These are phyloP conservation scores for Phytopythium cucurbitacearum DNA, from an alignment of 352 stramenopile genomes.

Conservation along the genomic window DNA sequence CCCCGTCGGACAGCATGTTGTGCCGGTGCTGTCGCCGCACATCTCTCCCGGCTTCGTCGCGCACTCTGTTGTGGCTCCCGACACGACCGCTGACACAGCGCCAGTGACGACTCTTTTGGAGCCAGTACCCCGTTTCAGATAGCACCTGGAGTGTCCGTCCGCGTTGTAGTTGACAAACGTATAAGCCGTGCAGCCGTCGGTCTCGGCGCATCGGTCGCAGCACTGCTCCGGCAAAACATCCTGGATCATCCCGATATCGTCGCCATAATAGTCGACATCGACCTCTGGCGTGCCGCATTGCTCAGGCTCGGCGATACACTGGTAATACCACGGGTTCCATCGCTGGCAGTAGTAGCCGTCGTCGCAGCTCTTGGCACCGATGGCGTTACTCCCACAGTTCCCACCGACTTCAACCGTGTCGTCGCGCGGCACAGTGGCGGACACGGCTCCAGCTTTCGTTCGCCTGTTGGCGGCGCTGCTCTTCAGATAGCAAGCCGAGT, in stretches of 20 bases:
- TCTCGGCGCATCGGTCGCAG: slow-evolving; percentile 30
- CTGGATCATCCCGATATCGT: slow-evolving; percentile 19
- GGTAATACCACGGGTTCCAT: slow-evolving; percentile 38
- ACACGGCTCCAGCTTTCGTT: no score
- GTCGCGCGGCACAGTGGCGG: no score
- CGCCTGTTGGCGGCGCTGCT: no score
- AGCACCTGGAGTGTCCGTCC: slow-evolving; percentile 23
- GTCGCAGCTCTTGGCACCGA: slow-evolving; percentile 25
- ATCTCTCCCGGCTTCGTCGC: background rate
- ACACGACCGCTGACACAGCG: no score
- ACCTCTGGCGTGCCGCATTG: slow-evolving; percentile 22
- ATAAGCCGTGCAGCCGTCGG: slow-evolving; percentile 28
- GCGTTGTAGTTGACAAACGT: slow-evolving; percentile 39
- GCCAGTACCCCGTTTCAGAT: slow-evolving; percentile 23
- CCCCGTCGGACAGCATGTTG: slow-evolving; percentile 30
- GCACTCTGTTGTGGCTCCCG: no score
- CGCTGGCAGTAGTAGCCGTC: slow-evolving; percentile 37
- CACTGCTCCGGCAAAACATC: slow-evolving; percentile 15
- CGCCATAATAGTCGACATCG: slow-evolving; percentile 29
- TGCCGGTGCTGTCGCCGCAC: slow-evolving; percentile 15
- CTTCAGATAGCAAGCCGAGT: no score
- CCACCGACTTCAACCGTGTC: no score
- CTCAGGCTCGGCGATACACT: slow-evolving; percentile 21
- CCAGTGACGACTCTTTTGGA: slow-evolving; percentile 3
- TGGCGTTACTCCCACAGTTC: slow-evolving; percentile 20